A percentile compares a stretch with the other conserved stretches of the same genome.
phyloP scores from a whole-genome alignment of 768 basidiomycete genomes.

The Dictyophora rubrovolvata region DNA sequence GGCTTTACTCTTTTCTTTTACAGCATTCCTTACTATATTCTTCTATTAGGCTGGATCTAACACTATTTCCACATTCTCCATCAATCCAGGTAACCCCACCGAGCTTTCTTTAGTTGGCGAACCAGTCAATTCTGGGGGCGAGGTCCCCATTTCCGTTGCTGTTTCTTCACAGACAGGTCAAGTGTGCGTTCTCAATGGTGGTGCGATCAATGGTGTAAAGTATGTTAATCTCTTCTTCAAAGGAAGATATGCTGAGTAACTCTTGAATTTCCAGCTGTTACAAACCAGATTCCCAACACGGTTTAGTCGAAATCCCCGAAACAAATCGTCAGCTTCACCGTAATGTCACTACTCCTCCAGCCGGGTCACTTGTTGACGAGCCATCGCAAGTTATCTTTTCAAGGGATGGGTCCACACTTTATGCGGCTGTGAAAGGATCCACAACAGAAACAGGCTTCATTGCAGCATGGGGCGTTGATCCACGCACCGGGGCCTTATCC shows the following conservation, averaged over 20 bases:
- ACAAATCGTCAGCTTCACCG: conserved; percentile 6
- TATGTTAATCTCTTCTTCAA: conserved; percentile 11
- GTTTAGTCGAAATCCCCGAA: conserved; percentile 7
- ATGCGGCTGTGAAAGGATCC: conserved; percentile 39
- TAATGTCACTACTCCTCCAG: conserved; percentile 11
- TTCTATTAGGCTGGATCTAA: conserved; percentile 34
- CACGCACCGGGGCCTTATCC: conserved; percentile 32
- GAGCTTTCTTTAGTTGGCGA: conserved; percentile 31
- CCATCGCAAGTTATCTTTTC: conserved; percentile 37
- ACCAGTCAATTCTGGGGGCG: conserved; percentile 33
- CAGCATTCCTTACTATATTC: background rate
- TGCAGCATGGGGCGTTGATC: conserved; percentile 37
- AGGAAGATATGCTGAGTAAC: background rate
- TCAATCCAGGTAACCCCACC: conserved; percentile 33
- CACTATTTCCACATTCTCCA: conserved; percentile 26
- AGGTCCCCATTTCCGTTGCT: conserved; percentile 39
- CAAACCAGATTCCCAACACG: conserved; percentile 6
- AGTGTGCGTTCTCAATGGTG: conserved; percentile 27
- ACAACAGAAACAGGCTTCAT: conserved; percentile 40
- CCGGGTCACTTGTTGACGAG: conserved; percentile 23
- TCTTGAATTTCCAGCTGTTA: conserved; percentile 2
- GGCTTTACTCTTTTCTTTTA: background rate
- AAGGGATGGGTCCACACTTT: conserved; percentile 32
- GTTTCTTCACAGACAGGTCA: conserved; percentile 21
- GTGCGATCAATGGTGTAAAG: conserved; percentile 25